These are phyloP conservation scores for Arabis hirsuta DNA, from an alignment of 345 rosid species.

Conservation along the genomic window DNA sequence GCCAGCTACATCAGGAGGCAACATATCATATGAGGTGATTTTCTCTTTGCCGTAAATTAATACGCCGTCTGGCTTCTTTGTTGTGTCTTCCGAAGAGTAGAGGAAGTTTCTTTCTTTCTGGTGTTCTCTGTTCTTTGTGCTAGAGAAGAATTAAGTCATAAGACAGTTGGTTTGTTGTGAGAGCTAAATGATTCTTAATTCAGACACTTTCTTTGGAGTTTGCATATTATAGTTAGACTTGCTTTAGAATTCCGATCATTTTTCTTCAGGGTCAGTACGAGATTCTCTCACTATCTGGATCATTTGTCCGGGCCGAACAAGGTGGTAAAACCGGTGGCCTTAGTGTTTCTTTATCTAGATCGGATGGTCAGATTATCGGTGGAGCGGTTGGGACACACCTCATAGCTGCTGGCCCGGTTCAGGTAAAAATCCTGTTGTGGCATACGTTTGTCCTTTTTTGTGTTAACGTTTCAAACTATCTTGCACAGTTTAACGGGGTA, in stretches of 20 bases:
- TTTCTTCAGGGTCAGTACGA: constrained; percentile 78
- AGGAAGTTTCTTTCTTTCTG: constrained; percentile 7
- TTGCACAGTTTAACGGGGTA: neutral
- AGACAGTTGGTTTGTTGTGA: neutral
- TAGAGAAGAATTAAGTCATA: neutral
- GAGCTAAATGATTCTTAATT: constrained; percentile 13
- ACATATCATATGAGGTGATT: constrained; percentile 74
- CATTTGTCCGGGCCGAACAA: constrained; percentile 71
- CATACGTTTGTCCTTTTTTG: neutral
- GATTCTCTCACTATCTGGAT: constrained; percentile 86
- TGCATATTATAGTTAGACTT: constrained; percentile 23
- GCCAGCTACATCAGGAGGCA: constrained; percentile 77
- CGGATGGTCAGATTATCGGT: constrained; percentile 83
- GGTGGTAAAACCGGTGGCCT: constrained; percentile 89
- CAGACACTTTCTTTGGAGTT: constrained; percentile 1
- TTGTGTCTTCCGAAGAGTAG: constrained; percentile 7
- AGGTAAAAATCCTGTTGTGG: constrained; percentile 53
- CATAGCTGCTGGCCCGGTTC: constrained; percentile 89
- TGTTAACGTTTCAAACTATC: constrained; percentile 2
- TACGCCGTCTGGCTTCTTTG: neutral
- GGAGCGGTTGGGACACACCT: constrained; percentile 88
- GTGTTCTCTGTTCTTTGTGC: neutral
- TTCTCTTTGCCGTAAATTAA: neutral
- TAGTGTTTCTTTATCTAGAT: constrained; percentile 66
- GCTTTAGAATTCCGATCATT: constrained; percentile 13